These are phyloP conservation scores for Jasminum sambac DNA, from an alignment of 257 asterid genomes.

Conservation along the genomic window DNA sequence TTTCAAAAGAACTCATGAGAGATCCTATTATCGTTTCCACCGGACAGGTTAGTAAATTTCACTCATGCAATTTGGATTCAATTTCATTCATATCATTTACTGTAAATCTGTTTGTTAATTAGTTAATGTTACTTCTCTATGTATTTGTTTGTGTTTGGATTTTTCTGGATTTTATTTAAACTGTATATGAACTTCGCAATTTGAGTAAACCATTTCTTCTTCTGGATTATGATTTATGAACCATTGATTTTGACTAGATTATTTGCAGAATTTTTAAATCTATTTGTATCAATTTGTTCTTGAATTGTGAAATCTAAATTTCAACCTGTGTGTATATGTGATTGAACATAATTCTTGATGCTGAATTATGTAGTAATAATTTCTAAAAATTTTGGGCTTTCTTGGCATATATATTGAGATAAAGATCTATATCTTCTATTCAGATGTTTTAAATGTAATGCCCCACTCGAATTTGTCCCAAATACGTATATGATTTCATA, in stretches of 20 bases:
- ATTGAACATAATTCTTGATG: background rate
- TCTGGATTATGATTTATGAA: background rate
- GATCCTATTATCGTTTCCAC: conserved; percentile 86
- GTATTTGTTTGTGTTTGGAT: no score
- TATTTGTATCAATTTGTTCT: background rate
- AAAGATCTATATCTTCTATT: background rate
- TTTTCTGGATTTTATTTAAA: background rate
- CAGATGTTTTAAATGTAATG: no score
- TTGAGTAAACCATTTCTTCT: background rate
- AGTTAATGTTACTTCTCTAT: no score
- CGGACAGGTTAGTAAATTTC: conserved; percentile 64
- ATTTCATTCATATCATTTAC: background rate
- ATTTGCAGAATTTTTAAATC: background rate
- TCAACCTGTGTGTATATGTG: background rate
- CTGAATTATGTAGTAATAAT: background rate
- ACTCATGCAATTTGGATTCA: background rate
- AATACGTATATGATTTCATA: no score
- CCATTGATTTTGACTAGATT: background rate
- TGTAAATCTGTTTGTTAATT: background rate
- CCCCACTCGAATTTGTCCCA: no score
- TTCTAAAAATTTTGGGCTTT: background rate
- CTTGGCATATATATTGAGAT: conserved; percentile 5
- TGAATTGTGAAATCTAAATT: background rate
- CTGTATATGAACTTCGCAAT: background rate
- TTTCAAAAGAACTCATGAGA: conserved; percentile 75